Percentiles rank a stretch among this genome's conserved stretches.
These are phyloP conservation scores for Pleurotus citrinopileatus DNA, from an alignment of 768 basidiomycete species.

Conservation along the genomic window DNA sequence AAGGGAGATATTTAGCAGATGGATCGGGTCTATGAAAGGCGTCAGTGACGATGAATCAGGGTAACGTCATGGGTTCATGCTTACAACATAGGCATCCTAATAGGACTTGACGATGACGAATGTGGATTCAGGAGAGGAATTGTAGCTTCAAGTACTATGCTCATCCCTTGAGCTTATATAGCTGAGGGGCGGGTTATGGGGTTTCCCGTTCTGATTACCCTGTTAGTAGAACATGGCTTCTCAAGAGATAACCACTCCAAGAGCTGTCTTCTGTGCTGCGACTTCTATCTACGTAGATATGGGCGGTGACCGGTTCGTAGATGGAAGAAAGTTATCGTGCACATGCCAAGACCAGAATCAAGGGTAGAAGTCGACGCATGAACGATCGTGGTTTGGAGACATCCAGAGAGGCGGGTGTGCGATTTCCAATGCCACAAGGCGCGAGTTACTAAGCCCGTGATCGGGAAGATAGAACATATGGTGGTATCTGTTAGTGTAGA, in stretches of 20 bases:
- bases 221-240: neutral
- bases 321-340: neutral
- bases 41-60: constrained; percentile 2
- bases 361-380: too few relatives aligned
- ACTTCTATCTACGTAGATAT: neutral
- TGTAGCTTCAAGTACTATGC: neutral
- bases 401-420: too few relatives aligned
- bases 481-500: neutral
- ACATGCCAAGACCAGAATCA: neutral
- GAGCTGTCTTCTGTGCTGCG: neutral
- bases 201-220: neutral
- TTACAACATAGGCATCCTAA: constrained; percentile 47
- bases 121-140: neutral
- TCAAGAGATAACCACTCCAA: neutral
- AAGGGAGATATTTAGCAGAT: constrained; percentile 69
- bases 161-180: constrained; percentile 7
- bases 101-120: neutral
- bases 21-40: constrained; percentile 49
- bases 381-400: too few relatives aligned
- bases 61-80: constrained; percentile 15
- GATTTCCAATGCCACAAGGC: neutral
- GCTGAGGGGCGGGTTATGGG: neutral
- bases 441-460: neutral
- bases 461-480: neutral
- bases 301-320: neutral